Evolutionary conservation across 306 rosid genomes (phyloP), one percentile per base, ranked within the genome.

Genomic region (Trifolium fragiferum): DNA sequence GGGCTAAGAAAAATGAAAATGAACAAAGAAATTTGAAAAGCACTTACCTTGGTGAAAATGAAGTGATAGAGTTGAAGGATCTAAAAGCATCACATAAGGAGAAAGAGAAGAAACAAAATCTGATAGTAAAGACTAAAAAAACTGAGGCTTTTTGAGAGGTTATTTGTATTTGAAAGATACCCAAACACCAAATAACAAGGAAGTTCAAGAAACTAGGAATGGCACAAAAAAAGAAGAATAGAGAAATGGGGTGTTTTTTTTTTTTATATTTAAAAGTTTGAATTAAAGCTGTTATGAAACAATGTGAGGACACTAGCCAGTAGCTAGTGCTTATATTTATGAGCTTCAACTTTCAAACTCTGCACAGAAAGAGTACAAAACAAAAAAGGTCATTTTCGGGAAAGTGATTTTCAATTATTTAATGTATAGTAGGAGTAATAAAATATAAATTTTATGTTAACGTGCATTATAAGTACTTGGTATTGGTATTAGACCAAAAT

Each of bases 201-300:
- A 66, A 27, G 75, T 30, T 19, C 13, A 20, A 51, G 73, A 27
- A 14, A 62, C 11, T 23, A 71, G 78, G 73, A 7, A 57, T 66
- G 66, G 60, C 18, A 49, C 23, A 62, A 25, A 50, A 73, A 53
- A 77, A 68, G 83, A 72, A 72, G 82, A 58, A 37, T 37, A 37
- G 77, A 70, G 74, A 65, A 77, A 65, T 32, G 57, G 12, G 20
- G 62, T n/a, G 10, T 50, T 50, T 50, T 10, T 64, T 25, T 25
- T 25, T 25, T 25, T 2, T 23, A n/a, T 23, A 23, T 79, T 75
- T 82, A 73, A 66, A 80, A 86, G 83, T 89, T 92, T 88, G 90
- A 92, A 92, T 86, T 89, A 88, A 92, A 92, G 96, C 88, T 82
- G 35, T 12, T 79, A 41, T 32, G 65, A 1, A 65, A 76, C 13